A percentile compares a stretch with the other conserved stretches of the same genome.
Conservation (phyloP, 2,329 filamentous ascomycete genomes). For the Aspergillus pseudotamarii region DNA sequence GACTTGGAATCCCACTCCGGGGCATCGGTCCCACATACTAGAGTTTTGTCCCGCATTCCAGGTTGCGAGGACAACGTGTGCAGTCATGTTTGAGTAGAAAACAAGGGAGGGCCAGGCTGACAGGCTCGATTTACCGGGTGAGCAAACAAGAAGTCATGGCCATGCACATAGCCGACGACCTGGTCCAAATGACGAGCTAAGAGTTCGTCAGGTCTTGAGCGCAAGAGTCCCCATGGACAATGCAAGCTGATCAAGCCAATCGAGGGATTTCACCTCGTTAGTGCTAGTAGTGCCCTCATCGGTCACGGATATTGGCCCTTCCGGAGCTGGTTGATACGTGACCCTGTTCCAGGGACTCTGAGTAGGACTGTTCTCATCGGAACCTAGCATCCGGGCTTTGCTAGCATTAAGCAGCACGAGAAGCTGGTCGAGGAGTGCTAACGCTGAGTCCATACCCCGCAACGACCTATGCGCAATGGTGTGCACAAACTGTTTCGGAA, state of each 20-base stretch:
- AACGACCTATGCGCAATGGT: conserved; percentile 9
- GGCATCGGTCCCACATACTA: not conserved
- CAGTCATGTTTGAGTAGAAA: not conserved
- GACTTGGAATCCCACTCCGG: not conserved
- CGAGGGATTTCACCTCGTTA: not conserved
- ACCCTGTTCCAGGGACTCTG: not conserved
- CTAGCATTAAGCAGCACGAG: conserved; percentile 17
- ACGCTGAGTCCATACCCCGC: conserved; percentile 17
- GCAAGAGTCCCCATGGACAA: conserved; percentile 19
- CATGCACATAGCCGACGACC: not conserved
- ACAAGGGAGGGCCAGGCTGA: not conserved
- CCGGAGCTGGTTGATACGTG: not conserved
- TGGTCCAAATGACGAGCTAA: not conserved
- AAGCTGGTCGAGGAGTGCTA: conserved; percentile 23
- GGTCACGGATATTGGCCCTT: not conserved
- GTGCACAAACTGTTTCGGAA: conserved; percentile 5
- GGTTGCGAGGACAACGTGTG: not conserved
- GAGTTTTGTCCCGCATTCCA: not conserved
- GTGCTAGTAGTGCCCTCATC: not conserved
- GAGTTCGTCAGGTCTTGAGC: conserved; percentile 10
- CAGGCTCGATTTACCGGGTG: not conserved
- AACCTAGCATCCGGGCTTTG: not conserved
- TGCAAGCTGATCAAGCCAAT: conserved; percentile 18
- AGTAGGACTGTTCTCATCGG: not conserved
- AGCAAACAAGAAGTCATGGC: not conserved